Base-by-base conservation (phyloP, 1,284 basidiomycete species). In the Boletellus dicymbophilus region DNA sequence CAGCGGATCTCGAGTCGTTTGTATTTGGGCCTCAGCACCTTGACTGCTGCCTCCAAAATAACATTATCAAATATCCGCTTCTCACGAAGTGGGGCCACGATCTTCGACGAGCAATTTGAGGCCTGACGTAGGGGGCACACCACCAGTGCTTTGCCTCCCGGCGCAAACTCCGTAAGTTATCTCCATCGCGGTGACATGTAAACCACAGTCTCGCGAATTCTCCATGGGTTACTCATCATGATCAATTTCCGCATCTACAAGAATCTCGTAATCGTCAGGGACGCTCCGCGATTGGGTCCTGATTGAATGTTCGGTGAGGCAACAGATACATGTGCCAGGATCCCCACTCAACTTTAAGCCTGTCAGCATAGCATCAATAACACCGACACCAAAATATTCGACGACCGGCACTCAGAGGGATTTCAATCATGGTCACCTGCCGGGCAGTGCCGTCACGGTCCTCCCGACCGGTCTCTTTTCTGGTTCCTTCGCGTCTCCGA, bases 401-500 rank as follows among this genome's bases (percentile, higher is more conserved):
- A 54, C 44, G 34, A 48, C 45, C 52, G 52, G 53, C 36, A 49
- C 43, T 34, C 50, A 37, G 50, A 46, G 44, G 26, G 39, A 54
- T 47, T 47, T 56, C 28, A 62, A 40, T 55, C 47, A 54, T 49
- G 47, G 49, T 46, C 46, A 28, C 49, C 49, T 55, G 46, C 60
- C 60, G 63, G 60, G 59, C 46, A 18, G 61, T 62, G 49, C 60
- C 61, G 60, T 60, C 22, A 53, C 58, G 58, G 49, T 38, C 30
- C 16, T 46, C 48, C 61, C 53, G 46, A 48, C 37, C 39, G 46
- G 46, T 36, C 30, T 42, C 33, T 44, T 42, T 46, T 37, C 37
- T 44, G 45, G 57, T 41, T 49, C n/a, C n/a, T 62, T 60, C 36
- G 21, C 42, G 37, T 47, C 44, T 44, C 28, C 30, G 47, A 50